A percentile compares a stretch with the other conserved stretches of the same genome.
These are phyloP conservation scores for Bipolaris cookei DNA, from an alignment of 2,329 filamentous ascomycete genomes.

Conservation along the genomic window DNA sequence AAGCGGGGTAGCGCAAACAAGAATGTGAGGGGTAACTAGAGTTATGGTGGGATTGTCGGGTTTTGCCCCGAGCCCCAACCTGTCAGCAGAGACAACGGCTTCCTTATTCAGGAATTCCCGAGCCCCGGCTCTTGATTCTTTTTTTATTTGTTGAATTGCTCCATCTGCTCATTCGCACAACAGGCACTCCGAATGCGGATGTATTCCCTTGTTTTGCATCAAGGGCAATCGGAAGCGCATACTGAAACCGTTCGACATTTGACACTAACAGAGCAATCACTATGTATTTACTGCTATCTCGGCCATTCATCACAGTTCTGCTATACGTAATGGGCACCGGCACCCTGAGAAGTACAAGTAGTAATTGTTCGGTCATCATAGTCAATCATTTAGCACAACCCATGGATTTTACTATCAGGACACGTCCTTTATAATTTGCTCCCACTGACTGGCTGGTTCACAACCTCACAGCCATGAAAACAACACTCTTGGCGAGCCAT, in stretches of 20 bases:
- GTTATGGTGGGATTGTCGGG: conserved; percentile 8
- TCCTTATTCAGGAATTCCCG: conserved; percentile 6
- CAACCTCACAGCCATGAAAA: neutral
- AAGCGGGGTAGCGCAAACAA: conserved; percentile 7
- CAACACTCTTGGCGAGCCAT: neutral
- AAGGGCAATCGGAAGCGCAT: neutral
- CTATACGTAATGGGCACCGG: neutral
- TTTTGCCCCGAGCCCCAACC: conserved; percentile 7
- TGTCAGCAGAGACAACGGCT: conserved; percentile 5
- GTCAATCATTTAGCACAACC: neutral
- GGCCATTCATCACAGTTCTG: too few relatives aligned
- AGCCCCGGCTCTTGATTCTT: neutral
- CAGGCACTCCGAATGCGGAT: neutral
- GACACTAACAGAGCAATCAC: neutral
- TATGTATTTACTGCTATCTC: neutral
- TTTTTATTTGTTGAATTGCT: neutral
- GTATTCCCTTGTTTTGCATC: neutral
- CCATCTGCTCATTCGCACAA: neutral
- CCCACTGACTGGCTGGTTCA: neutral
- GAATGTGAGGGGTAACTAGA: conserved; percentile 14
- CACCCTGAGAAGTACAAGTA: neutral
- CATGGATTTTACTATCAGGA: neutral
- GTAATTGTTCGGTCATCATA: neutral
- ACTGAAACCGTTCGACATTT: neutral
- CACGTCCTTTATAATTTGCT: neutral